Percentiles rank a stretch among this genome's conserved stretches.
phyloP scores from a whole-genome alignment of 371 early-diverging fungal species.

The Lichtheimia corymbifera region DNA sequence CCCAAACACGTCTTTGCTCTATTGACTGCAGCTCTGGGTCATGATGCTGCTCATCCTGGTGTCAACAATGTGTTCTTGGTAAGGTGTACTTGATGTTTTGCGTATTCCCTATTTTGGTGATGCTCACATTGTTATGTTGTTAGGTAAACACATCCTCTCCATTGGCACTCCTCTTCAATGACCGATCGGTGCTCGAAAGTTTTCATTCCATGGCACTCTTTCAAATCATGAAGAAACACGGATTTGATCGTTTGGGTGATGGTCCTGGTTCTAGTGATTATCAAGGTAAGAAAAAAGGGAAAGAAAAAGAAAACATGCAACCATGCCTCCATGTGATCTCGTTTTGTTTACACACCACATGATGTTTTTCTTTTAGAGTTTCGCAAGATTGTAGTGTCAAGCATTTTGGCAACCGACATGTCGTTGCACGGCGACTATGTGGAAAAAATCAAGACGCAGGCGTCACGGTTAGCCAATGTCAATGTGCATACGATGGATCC shows the following conservation, averaged over 20 bases:
- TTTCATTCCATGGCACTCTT: slow-evolving; percentile 88
- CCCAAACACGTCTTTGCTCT: slow-evolving; percentile 72
- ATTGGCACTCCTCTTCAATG: slow-evolving; percentile 88
- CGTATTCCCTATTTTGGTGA: not conserved
- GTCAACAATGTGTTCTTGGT: slow-evolving; percentile 81
- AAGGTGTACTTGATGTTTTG: slow-evolving; percentile 12
- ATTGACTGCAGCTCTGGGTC: slow-evolving; percentile 80
- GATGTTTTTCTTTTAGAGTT: slow-evolving; percentile 45
- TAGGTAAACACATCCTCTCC: slow-evolving; percentile 74
- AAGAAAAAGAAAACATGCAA: not conserved
- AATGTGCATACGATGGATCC: slow-evolving; percentile 11
- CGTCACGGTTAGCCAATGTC: slow-evolving; percentile 34
- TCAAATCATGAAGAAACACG: slow-evolving; percentile 74
- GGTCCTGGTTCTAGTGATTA: slow-evolving; percentile 26
- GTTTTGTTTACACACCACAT: not conserved
- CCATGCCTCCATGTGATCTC: not conserved
- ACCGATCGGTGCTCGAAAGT: slow-evolving; percentile 90
- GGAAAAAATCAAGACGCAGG: slow-evolving; percentile 62
- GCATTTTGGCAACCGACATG: slow-evolving; percentile 83
- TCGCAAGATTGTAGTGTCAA: slow-evolving; percentile 64
- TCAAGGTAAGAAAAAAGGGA: slow-evolving; percentile 24
- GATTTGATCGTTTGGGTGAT: slow-evolving; percentile 37
- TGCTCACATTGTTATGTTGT: not conserved
- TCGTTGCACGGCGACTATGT: slow-evolving; percentile 76
- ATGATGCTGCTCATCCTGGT: slow-evolving; percentile 86